Percentiles rank a stretch among this genome's conserved stretches.
Evolutionary conservation across 176 grass and related monocot genomes (phyloP).

Genomic region (Ensete glaucum): DNA sequence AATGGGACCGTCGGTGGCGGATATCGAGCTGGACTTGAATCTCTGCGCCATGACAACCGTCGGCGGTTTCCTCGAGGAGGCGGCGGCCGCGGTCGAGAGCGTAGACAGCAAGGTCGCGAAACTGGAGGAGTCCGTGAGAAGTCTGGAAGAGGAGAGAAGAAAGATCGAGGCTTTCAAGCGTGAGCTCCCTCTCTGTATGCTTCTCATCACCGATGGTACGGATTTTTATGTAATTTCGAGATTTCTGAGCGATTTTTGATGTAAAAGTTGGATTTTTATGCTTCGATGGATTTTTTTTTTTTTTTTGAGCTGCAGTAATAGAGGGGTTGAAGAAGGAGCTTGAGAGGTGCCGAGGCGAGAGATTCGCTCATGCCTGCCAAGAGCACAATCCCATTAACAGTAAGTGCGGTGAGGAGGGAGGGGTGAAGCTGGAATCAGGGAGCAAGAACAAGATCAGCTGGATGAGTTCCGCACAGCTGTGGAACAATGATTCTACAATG

Average conservation of each 20-base stretch:
- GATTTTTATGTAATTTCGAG: neutral
- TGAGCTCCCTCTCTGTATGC: conserved; percentile 69
- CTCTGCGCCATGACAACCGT: conserved; percentile 39
- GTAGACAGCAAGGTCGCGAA: conserved; percentile 28
- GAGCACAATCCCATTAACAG: conserved; percentile 29
- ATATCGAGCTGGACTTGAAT: conserved; percentile 38
- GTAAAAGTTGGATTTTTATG: conserved; percentile 1
- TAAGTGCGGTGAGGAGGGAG: conserved; percentile 14
- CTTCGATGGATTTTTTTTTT: neutral
- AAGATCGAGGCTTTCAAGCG: conserved; percentile 86
- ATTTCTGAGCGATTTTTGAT: neutral
- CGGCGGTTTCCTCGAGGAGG: conserved; percentile 18
- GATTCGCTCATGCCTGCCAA: conserved; percentile 1
- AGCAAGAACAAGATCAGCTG: conserved; percentile 33
- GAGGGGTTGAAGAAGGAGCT: conserved; percentile 60
- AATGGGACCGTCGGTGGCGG: conserved; percentile 21
- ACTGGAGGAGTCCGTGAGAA: conserved; percentile 46
- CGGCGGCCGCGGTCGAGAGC: conserved; percentile 20
- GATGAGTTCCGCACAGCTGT: conserved; percentile 93
- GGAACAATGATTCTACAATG: conserved; percentile 41
- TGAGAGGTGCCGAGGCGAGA: conserved; percentile 21
- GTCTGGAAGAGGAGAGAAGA: conserved; percentile 50
- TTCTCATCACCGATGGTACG: conserved; percentile 58
- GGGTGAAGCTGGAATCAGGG: neutral
- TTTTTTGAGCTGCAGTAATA: conserved; percentile 38